Evolutionary conservation across 495 filamentous ascomycete species (phyloP).

Genomic region (Penicillium pancosmium): DNA sequence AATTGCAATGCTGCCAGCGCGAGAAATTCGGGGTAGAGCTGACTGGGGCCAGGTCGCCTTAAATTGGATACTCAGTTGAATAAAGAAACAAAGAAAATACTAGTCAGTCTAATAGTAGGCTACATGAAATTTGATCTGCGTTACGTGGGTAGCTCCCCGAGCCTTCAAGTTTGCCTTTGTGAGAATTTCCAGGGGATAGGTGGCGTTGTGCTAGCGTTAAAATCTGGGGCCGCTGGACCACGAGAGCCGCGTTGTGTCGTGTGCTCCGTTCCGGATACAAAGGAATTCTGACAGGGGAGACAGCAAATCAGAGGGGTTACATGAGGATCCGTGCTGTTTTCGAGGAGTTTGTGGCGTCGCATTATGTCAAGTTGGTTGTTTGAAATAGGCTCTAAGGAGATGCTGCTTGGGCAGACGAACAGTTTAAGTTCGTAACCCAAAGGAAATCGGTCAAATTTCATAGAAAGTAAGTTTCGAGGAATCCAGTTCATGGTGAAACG

Average conservation of each 20-base stretch:
- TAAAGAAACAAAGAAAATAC: too few species aligned
- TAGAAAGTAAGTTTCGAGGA: too few species aligned
- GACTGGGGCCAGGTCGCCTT: neutral
- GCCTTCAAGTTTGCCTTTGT: neutral
- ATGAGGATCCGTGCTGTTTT: neutral
- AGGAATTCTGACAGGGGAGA: neutral
- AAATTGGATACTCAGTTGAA: neutral
- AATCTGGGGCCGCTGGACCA: too few species aligned
- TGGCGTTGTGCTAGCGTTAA: too few species aligned
- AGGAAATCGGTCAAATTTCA: too few species aligned
- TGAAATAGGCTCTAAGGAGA: neutral
- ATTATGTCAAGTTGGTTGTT: neutral
- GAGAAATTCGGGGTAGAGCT: neutral
- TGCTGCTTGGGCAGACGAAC: neutral
- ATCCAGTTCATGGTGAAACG: neutral
- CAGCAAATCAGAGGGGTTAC: neutral
- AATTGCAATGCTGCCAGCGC: neutral
- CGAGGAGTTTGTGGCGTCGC: neutral
- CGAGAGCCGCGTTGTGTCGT: neutral
- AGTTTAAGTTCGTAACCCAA: neutral
- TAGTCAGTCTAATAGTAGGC: neutral
- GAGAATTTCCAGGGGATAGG: neutral
- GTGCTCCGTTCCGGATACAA: too few species aligned
- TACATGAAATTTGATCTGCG: constrained; percentile 6
- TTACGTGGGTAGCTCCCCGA: constrained; percentile 3